These are phyloP conservation scores for Sarocladium strictum DNA, from an alignment of 2,329 filamentous ascomycete genomes.

Conservation along the genomic window DNA sequence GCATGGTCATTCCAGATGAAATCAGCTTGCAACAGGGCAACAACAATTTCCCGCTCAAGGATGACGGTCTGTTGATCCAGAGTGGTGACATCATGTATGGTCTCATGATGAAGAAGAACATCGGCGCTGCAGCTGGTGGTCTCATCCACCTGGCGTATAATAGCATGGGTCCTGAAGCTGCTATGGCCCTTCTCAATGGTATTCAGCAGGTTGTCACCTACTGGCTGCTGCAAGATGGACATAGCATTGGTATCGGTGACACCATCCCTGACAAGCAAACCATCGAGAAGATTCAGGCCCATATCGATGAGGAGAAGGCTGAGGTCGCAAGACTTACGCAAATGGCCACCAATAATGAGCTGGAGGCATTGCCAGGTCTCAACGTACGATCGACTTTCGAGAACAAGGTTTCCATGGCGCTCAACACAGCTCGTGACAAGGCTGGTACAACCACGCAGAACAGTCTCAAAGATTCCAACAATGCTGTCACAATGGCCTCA, in stretches of 20 bases:
- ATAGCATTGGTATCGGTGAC: conserved; percentile 97
- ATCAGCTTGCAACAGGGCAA: conserved; percentile 73
- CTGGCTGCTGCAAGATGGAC: conserved; percentile 93
- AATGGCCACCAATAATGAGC: conserved; percentile 74
- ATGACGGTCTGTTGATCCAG: conserved; percentile 77
- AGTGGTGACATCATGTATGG: conserved; percentile 87
- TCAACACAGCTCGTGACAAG: conserved; percentile 94
- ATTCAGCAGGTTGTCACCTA: conserved; percentile 93
- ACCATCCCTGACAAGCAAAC: conserved; percentile 87
- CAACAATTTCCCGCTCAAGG: conserved; percentile 54
- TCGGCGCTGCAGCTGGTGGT: conserved; percentile 84
- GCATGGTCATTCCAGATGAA: conserved; percentile 81
- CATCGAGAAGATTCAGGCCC: conserved; percentile 75
- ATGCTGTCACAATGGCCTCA: conserved; percentile 91
- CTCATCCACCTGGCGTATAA: conserved; percentile 96
- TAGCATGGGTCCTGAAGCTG: conserved; percentile 77
- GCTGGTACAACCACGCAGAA: conserved; percentile 89
- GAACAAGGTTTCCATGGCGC: conserved; percentile 86
- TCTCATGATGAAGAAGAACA: conserved; percentile 85
- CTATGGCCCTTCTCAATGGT: conserved; percentile 94
- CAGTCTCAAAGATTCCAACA: conserved; percentile 92
- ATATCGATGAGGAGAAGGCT: conserved; percentile 75
- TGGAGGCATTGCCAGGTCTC: conserved; percentile 96
- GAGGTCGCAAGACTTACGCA: conserved; percentile 72
- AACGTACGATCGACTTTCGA: conserved; percentile 98